phyloP scores from a whole-genome alignment of 768 basidiomycete species.

The Lactifluus piperatus region DNA sequence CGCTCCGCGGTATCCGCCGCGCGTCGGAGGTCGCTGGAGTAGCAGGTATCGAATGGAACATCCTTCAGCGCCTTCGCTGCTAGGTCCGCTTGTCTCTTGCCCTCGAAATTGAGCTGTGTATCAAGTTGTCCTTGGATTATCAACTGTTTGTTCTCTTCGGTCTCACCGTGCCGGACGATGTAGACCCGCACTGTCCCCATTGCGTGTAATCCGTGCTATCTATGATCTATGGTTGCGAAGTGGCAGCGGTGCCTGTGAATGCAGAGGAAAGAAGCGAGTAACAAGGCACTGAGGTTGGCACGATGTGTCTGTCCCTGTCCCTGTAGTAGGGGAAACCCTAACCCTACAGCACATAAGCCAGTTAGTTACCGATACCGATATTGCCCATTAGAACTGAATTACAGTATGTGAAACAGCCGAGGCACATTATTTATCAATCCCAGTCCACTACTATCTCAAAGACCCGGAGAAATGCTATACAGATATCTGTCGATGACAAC shows the following conservation, averaged over 20 bases:
- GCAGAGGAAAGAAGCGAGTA: not conserved
- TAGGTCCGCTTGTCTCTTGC: slow-evolving; percentile 47
- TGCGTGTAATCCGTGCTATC: not conserved
- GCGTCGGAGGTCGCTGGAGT: slow-evolving; percentile 63
- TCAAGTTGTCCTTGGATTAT: slow-evolving; percentile 75
- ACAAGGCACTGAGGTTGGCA: no score
- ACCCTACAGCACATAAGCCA: not conserved
- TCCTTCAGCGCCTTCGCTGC: slow-evolving; percentile 46
- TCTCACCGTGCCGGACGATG: slow-evolving; percentile 74
- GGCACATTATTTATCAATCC: not conserved
- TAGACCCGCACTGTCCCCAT: slow-evolving; percentile 42
- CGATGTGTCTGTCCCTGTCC: no score
- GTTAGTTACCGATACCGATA: not conserved
- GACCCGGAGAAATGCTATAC: not conserved
- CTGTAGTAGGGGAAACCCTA: not conserved
- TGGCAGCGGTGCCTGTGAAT: not conserved
- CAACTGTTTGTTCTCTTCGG: slow-evolving; percentile 50
- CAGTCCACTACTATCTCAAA: not conserved
- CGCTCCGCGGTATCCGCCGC: slow-evolving; percentile 65
- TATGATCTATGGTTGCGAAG: not conserved
- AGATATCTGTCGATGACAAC: not conserved
- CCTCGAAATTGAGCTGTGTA: slow-evolving; percentile 53
- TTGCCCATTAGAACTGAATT: not conserved
- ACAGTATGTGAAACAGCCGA: not conserved
- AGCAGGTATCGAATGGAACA: slow-evolving; percentile 49